A percentile compares a stretch with the other conserved stretches of the same genome.
phyloP scores from a whole-genome alignment of 176 grass and related monocot genomes.

The Lolium multiflorum region DNA sequence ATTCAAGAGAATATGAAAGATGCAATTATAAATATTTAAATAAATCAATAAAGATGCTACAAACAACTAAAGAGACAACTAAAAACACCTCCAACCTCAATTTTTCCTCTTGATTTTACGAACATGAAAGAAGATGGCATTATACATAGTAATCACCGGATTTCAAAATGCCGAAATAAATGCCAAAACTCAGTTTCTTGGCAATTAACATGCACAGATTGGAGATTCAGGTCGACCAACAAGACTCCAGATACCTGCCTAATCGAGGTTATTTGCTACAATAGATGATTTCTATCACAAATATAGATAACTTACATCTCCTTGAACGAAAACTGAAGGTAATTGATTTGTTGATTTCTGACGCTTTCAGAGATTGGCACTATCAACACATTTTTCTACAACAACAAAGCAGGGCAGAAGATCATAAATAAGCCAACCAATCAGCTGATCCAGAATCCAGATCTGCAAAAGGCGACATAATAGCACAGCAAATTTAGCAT shows the following conservation, averaged over 20 bases:
- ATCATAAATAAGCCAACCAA: constrained; percentile 12
- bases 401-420: neutral
- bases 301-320: neutral
- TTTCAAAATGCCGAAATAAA: neutral
- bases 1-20: neutral
- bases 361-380: neutral
- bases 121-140: neutral
- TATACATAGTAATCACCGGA: neutral
- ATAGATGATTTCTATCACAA: neutral
- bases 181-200: neutral
- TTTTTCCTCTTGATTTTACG: neutral
- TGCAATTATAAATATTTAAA: neutral
- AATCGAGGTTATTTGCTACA: neutral
- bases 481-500: neutral
- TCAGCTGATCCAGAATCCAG: neutral
- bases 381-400: neutral
- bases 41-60: neutral
- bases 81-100: neutral
- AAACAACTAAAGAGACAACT: neutral
- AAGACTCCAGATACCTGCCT: neutral
- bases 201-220: neutral
- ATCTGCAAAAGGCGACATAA: neutral
- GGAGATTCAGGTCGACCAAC: neutral
- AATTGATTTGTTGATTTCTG: neutral
- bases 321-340: neutral